Evolutionary conservation across 2,329 filamentous ascomycete species (phyloP).

Genomic region (Diaporthe sp.): DNA sequence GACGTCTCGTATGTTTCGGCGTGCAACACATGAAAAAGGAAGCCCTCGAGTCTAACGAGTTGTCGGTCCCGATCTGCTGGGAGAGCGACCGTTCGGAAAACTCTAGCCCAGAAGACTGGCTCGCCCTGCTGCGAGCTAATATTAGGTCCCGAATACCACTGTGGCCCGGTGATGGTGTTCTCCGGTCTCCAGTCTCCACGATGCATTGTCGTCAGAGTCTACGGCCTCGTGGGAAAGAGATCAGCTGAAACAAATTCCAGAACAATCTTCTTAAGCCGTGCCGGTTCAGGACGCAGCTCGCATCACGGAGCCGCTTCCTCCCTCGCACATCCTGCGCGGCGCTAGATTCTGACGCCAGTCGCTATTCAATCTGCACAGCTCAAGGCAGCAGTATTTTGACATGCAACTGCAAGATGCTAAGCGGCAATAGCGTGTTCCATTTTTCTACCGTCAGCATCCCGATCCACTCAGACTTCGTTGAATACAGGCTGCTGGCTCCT

Average conservation of each 20-base stretch:
- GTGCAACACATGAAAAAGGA: slow-evolving; percentile 15
- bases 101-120: slow-evolving; percentile 3
- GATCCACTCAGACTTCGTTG: not conserved
- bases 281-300: not conserved
- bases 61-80: slow-evolving; percentile 21
- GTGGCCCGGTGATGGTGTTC: slow-evolving; percentile 17
- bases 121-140: slow-evolving; percentile 5
- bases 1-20: slow-evolving; percentile 24
- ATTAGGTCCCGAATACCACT: slow-evolving; percentile 26
- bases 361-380: not conserved
- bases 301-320: not conserved
- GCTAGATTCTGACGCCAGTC: slow-evolving; percentile 16
- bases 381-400: slow-evolving; percentile 27
- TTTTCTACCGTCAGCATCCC: not conserved
- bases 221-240: slow-evolving; percentile 21
- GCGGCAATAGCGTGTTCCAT: not conserved
- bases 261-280: slow-evolving; percentile 7
- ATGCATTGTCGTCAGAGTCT: not conserved
- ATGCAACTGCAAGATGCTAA: not conserved
- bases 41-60: slow-evolving; percentile 4
- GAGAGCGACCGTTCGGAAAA: slow-evolving; percentile 12
- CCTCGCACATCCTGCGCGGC: slow-evolving; percentile 5
- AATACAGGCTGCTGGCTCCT: not conserved
- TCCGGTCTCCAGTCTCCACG: slow-evolving; percentile 18
- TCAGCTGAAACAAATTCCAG: slow-evolving; percentile 32